A percentile compares a stretch with the other conserved stretches of the same genome.
phyloP scores from a whole-genome alignment of 164 flowering plant species.

The Houttuynia cordata region DNA sequence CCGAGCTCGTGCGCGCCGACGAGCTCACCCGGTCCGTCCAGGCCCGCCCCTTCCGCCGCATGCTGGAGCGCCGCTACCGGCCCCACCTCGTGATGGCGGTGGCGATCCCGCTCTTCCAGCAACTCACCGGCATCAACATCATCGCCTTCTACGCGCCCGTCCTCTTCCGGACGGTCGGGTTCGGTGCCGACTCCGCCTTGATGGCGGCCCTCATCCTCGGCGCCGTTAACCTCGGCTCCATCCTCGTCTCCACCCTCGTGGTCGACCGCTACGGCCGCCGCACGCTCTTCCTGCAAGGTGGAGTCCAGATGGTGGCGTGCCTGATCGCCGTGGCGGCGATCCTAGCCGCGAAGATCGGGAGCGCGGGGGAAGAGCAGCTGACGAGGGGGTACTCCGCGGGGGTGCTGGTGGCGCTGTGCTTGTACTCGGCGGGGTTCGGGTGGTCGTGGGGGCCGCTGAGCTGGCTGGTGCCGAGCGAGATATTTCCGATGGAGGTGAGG shows the following conservation, averaged over 20 bases:
- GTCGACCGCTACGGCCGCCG: slow-evolving; percentile 63
- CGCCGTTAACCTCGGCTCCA: slow-evolving; percentile 33
- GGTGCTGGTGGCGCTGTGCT: slow-evolving; percentile 49
- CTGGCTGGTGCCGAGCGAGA: slow-evolving; percentile 74
- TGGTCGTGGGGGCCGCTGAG: slow-evolving; percentile 84
- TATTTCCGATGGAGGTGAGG: slow-evolving; percentile 54
- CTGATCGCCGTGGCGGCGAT: slow-evolving; percentile 43
- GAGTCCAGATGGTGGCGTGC: slow-evolving; percentile 42
- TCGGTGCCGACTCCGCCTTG: slow-evolving; percentile 46
- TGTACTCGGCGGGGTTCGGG: slow-evolving; percentile 54
- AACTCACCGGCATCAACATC: slow-evolving; percentile 27
- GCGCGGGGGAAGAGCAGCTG: slow-evolving; percentile 25
- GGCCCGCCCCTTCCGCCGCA: slow-evolving; percentile 13
- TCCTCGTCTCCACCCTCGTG: slow-evolving; percentile 28
- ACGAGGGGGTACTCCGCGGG: slow-evolving; percentile 23
- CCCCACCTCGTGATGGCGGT: slow-evolving; percentile 22
- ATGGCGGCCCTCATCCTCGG: slow-evolving; percentile 47
- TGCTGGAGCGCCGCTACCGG: slow-evolving; percentile 10
- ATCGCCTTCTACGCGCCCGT: slow-evolving; percentile 69
- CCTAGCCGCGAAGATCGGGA: slow-evolving; percentile 28
- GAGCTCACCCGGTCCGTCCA: slow-evolving; percentile 12
- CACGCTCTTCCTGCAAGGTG: slow-evolving; percentile 46
- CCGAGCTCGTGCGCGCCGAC: slow-evolving; percentile 8
- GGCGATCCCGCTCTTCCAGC: slow-evolving; percentile 19
- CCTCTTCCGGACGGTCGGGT: slow-evolving; percentile 52